Percentiles rank a stretch among this genome's conserved stretches.
These are phyloP conservation scores for Clonostachys byssicola DNA, from an alignment of 2,329 filamentous ascomycete genomes.

Conservation along the genomic window DNA sequence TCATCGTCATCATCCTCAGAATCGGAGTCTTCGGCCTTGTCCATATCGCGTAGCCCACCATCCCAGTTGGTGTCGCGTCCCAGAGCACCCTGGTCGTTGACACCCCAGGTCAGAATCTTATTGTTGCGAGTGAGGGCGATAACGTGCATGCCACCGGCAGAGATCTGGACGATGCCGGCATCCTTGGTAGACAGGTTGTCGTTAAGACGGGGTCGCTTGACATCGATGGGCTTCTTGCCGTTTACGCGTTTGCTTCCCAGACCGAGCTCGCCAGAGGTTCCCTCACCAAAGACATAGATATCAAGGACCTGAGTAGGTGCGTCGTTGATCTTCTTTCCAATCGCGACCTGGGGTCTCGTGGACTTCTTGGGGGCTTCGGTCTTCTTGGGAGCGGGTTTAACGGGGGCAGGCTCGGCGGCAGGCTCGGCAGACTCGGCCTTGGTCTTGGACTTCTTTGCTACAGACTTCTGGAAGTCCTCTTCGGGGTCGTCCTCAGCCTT, in stretches of 20 bases:
- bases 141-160: slow-evolving; percentile 75
- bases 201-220: slow-evolving; percentile 79
- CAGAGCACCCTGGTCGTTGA: slow-evolving; percentile 74
- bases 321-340: slow-evolving; percentile 68
- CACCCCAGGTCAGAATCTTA: slow-evolving; percentile 75
- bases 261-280: slow-evolving; percentile 76
- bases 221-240: slow-evolving; percentile 61
- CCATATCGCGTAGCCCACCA: slow-evolving; percentile 55
- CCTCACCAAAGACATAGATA: slow-evolving; percentile 78
- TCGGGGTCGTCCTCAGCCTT: slow-evolving; percentile 8
- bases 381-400: slow-evolving; percentile 9
- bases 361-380: slow-evolving; percentile 14
- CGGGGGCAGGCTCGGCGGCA: slow-evolving; percentile 1
- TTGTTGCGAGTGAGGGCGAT: slow-evolving; percentile 70
- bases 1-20: slow-evolving; percentile 58
- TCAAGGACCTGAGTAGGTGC: slow-evolving; percentile 61
- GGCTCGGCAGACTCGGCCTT: neutral
- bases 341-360: slow-evolving; percentile 33
- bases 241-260: slow-evolving; percentile 65
- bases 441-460: slow-evolving; percentile 3
- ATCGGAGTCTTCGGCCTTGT: slow-evolving; percentile 47
- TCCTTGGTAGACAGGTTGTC: slow-evolving; percentile 58
- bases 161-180: slow-evolving; percentile 71
- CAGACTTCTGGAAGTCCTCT: slow-evolving; percentile 3
- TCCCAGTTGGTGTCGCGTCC: slow-evolving; percentile 65